phyloP scores from a whole-genome alignment of 2,329 filamentous ascomycete genomes.

The Daldinia sp. region DNA sequence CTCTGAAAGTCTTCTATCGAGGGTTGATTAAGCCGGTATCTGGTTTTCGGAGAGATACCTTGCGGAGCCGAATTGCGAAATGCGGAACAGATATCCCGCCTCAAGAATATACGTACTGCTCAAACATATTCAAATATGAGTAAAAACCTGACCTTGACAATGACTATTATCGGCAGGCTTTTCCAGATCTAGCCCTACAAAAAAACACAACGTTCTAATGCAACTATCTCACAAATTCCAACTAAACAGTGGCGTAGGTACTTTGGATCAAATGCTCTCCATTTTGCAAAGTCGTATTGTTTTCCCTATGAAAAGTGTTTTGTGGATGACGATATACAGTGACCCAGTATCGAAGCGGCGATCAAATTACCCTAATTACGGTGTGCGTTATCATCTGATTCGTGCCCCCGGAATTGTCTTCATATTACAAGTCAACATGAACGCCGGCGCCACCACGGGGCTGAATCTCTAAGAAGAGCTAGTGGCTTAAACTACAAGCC shows the following conservation, averaged over 20 bases:
- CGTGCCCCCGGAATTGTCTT: constrained; percentile 3
- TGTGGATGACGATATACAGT: constrained; percentile 15
- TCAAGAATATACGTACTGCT: background rate
- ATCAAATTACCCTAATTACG: constrained; percentile 9
- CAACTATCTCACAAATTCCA: background rate
- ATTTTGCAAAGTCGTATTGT: constrained; percentile 20
- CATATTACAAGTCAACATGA: constrained; percentile 9
- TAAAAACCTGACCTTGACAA: background rate
- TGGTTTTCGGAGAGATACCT: constrained; percentile 13
- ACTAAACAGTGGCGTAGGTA: background rate
- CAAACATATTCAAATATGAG: background rate
- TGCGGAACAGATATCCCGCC: background rate
- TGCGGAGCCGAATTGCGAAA: constrained; percentile 9
- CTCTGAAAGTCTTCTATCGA: background rate
- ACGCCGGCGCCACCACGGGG: background rate
- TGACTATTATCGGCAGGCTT: background rate
- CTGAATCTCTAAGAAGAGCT: constrained; percentile 5
- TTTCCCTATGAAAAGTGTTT: constrained; percentile 19
- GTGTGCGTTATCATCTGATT: constrained; percentile 8
- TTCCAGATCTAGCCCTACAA: background rate
- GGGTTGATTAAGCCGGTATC: background rate
- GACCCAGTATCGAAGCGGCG: constrained; percentile 9
- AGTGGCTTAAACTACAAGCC: constrained; percentile 5
- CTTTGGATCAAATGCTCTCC: background rate
- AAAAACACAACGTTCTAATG: background rate